Base-by-base conservation (phyloP, 2,329 filamentous ascomycete species). In the Venturia oleaginea region DNA sequence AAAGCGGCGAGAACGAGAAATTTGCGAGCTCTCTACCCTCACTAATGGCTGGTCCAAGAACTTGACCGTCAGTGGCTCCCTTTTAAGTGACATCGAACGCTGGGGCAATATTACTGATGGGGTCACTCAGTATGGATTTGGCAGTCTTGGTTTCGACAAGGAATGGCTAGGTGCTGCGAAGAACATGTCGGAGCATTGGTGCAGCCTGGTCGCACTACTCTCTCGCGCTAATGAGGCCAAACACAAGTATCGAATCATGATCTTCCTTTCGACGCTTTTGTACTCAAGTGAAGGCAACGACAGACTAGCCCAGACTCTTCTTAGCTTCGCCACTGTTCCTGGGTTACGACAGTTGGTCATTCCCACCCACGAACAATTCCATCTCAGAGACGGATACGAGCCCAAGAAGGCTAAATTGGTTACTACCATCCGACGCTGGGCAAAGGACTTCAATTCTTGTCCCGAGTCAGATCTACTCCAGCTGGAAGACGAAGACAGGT, bases 171-270 rank as follows among this genome's bases (percentile, higher is more conserved):
- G 17, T 34, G 13, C 51, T 15, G 6, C 15, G 5, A n/a, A 57
- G 24, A 3, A 27, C 11, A 57, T 57, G 51, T 15, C 38, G 11
- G 17, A 2, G 13, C 17, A 40, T 15, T 88, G 0, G 78, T 57
- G 51, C 17, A 57, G 51, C 34, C 51, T 57, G 27, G 24, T 34
- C 1, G 11, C 24, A 22, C 11, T 57, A 30, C 24, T 57, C 34
- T 17, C 30, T 22, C 30, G 51, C 17, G 34, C 27, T 7, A 30
- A 34, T 11, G n/a, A 57, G 19, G 11, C 51, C 3, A 1, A 34
- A 13, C 51, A 57, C 15, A 57, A 34, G 30, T 57, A 57, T 11
- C 3, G 51, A 30, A 8, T 57, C 19, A 34, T 57, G 51, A 34
- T 57, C 5, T 57, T 57, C 11, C 51, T 57, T 2, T 57, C 51